Conservation (phyloP, 148 eudicot species). For the Agrostemma githago region DNA sequence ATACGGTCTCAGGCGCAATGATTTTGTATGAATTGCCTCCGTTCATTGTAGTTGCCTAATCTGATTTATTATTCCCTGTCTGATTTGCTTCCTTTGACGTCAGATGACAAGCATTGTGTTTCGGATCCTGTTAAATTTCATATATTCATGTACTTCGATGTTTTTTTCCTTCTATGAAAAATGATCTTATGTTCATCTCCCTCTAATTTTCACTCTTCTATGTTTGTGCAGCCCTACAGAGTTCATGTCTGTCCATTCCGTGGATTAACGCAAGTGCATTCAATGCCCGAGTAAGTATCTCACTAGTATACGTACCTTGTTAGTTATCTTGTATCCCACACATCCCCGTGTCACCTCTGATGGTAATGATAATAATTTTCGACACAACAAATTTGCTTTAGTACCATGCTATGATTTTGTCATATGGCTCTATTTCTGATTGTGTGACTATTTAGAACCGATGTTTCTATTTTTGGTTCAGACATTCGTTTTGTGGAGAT, state of each 20-base stretch:
- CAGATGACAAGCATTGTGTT: not conserved
- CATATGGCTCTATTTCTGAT: not conserved
- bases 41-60: not conserved
- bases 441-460: not conserved
- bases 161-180: slow-evolving; percentile 5
- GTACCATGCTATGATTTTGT: not conserved
- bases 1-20: no score
- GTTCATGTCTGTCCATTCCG: slow-evolving; percentile 35
- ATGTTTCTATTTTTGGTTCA: not conserved
- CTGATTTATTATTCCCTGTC: not conserved
- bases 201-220: not conserved
- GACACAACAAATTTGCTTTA: not conserved
- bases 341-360: not conserved
- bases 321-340: not conserved
- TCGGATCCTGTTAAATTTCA: not conserved
- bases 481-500: not conserved
- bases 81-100: slow-evolving; percentile 3
- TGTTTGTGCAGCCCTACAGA: slow-evolving; percentile 32
- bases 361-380: not conserved
- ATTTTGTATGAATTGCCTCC: not conserved
- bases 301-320: slow-evolving; percentile 1
- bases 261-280: slow-evolving; percentile 30
- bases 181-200: not conserved
- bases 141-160: not conserved
- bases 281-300: slow-evolving; percentile 30